Percentiles rank a stretch among this genome's conserved stretches.
phyloP scores from a whole-genome alignment of 805 yeast species.

The Zygotorulaspora sp. region DNA sequence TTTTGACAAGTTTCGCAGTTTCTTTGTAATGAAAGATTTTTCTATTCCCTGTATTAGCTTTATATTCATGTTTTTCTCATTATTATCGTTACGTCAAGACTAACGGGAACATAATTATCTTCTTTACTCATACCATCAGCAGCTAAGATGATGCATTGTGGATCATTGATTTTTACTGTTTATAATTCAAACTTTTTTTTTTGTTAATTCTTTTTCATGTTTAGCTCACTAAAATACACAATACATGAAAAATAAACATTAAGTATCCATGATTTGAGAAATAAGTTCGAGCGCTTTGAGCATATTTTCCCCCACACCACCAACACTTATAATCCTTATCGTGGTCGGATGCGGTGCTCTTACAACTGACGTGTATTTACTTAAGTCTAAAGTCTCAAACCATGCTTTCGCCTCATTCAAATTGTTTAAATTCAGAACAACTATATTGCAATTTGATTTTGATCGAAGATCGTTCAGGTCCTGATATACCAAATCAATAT shows the following conservation, averaged over 20 bases:
- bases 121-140: too few relatives aligned
- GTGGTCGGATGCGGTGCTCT: constrained; percentile 33
- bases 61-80: too few relatives aligned
- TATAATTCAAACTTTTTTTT: too few relatives aligned
- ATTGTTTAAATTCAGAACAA: constrained; percentile 32
- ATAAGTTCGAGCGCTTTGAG: constrained; percentile 26
- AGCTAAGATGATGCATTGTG: too few relatives aligned
- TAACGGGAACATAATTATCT: too few relatives aligned
- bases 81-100: too few relatives aligned
- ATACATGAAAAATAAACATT: too few relatives aligned
- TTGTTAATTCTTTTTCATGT: background rate
- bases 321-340: constrained; percentile 30
- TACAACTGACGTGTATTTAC: constrained; percentile 20
- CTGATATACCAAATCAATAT: constrained; percentile 27
- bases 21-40: too few relatives aligned
- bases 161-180: too few relatives aligned
- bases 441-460: constrained; percentile 34
- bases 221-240: too few relatives aligned
- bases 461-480: constrained; percentile 31
- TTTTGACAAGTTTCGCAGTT: too few relatives aligned
- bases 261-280: constrained; percentile 12
- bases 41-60: too few relatives aligned
- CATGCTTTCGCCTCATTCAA: constrained; percentile 34
- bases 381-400: constrained; percentile 27
- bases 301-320: constrained; percentile 35